These are phyloP conservation scores for Parathielavia appendiculata DNA, from an alignment of 495 filamentous ascomycete species.

Conservation along the genomic window DNA sequence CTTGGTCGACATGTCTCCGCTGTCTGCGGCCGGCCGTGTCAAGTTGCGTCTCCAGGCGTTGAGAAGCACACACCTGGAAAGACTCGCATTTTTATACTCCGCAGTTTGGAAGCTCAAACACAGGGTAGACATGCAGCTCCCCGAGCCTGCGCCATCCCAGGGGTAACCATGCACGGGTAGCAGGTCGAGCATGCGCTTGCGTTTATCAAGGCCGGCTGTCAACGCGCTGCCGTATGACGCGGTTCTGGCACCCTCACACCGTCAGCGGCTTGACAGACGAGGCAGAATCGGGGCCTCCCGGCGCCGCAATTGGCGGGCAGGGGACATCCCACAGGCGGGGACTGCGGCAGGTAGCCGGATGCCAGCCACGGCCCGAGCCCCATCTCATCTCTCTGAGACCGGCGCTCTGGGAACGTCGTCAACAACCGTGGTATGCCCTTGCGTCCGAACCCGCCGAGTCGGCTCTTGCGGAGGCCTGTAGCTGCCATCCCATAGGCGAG, in stretches of 20 bases:
- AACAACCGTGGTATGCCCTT: not conserved
- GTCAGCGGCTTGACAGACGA: not conserved
- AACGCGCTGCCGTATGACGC: constrained; percentile 5
- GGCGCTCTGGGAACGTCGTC: constrained; percentile 6
- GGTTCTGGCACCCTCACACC: not conserved
- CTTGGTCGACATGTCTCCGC: constrained; percentile 5
- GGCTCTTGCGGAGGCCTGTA: not conserved
- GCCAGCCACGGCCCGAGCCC: constrained; percentile 17
- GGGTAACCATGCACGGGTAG: constrained; percentile 5
- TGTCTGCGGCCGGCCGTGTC: constrained; percentile 10
- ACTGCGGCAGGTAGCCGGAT: constrained; percentile 14
- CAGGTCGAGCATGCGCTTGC: not conserved
- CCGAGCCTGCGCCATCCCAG: not conserved
- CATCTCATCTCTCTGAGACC: constrained; percentile 11
- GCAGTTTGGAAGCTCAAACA: not conserved
- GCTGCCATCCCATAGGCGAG: constrained; percentile 7
- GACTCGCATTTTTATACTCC: not conserved
- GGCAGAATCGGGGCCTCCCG: not conserved
- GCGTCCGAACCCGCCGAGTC: constrained; percentile 1
- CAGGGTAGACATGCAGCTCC: constrained; percentile 8
- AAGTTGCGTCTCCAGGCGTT: constrained; percentile 8
- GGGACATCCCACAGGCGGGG: not conserved
- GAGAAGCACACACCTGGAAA: not conserved
- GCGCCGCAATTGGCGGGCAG: constrained; percentile 12
- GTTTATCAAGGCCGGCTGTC: constrained; percentile 4